Base-by-base conservation (phyloP, 2,329 filamentous ascomycete genomes). In the Claviceps sp. region DNA sequence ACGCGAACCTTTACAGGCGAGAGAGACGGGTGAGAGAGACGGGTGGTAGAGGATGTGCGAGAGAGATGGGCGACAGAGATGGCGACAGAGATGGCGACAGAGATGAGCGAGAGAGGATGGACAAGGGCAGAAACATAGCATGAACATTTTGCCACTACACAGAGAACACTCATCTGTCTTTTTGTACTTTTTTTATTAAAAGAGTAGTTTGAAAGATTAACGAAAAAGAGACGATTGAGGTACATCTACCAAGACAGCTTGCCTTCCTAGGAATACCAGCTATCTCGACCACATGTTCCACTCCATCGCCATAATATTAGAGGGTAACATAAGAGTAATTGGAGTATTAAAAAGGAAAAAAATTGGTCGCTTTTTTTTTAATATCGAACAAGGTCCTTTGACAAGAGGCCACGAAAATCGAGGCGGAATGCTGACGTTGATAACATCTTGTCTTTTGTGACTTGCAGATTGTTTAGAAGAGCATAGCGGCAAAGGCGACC, bases 401-500 rank as follows among this genome's bases (percentile, higher is more conserved):
- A 41, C n/a, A 41, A 41, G 30, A 30, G 8, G 2, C 30, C 30
- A 30, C 30, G 3, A 30, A 30, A 1, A 30, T 11, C 8, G 8
- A 30, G 30, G 30, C 8, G 10, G 8, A 4, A 11, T 30, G 30
- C 8, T 30, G 30, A 30, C 10, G 10, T 30, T 30, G 30, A 30
- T 30, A 3, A 3, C 30, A 11, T 30, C 30, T 30, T 4, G 30
- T 30, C 30, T 11, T 19, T 42, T 50, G 37, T 10, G n/a, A 38
- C 22, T 8, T 22, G 45, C 4, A 19, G 44, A 26, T 37, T 30
- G 16, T 45, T 59, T 65, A 72, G 54, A 72, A 56, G 52, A 66
- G 58, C 42, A 73, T 50, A 22, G 65, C 68, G 48, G 64, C 68
- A 40, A 70, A 53, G 43, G 64, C 71, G 37, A 70, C 52, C 47